Conservation (phyloP, 495 filamentous ascomycete species). For the Penicillium cosmopolitanum region DNA sequence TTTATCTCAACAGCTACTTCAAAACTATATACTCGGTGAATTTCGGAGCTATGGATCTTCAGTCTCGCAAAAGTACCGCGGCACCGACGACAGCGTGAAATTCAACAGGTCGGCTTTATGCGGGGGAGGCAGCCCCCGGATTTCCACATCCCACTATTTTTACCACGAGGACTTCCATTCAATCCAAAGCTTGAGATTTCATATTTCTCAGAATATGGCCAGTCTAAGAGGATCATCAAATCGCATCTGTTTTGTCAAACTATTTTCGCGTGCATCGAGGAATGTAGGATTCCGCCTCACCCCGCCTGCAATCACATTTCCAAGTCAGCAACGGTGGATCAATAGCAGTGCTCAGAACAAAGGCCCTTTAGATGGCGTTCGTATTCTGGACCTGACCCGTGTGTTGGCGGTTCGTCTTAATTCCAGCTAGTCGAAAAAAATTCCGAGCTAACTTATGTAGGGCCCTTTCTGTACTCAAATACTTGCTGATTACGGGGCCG, state of each 20-base stretch:
- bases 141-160: neutral
- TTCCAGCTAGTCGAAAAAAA: neutral
- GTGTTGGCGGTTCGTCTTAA: conserved; percentile 74
- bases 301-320: neutral
- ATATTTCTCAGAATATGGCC: neutral
- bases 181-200: neutral
- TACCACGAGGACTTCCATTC: neutral
- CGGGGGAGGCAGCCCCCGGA: neutral
- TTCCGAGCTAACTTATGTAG: conserved; percentile 2
- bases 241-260: neutral
- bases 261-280: neutral
- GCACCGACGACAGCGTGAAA: neutral
- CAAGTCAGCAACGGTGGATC: neutral
- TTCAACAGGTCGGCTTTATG: neutral
- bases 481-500: conserved; percentile 86
- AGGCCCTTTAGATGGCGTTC: conserved; percentile 69
- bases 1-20: neutral
- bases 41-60: neutral
- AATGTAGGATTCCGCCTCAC: neutral
- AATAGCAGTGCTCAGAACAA: neutral
- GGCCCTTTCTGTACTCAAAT: conserved; percentile 91
- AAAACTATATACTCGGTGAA: neutral
- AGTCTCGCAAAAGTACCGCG: neutral
- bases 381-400: conserved; percentile 85
- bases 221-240: neutral